phyloP scores from a whole-genome alignment of 2,329 filamentous ascomycete genomes.

The Ophiostoma piceae region DNA sequence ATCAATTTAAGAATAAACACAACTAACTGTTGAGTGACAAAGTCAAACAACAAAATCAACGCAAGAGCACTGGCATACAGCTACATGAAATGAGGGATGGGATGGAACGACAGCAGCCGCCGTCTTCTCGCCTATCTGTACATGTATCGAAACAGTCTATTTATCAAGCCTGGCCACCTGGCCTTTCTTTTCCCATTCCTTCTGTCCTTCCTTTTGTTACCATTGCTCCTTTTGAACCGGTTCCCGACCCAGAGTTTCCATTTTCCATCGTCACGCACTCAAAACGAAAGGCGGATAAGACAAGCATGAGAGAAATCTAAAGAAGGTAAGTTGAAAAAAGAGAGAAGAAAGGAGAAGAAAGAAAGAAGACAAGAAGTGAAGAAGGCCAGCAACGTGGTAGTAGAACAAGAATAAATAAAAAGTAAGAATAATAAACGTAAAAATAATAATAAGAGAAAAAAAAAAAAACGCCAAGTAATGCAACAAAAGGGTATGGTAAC shows the following conservation, averaged over 20 bases:
- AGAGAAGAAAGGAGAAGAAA: background rate
- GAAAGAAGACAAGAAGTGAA: background rate
- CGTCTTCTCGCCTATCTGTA: background rate
- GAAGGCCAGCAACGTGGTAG: background rate
- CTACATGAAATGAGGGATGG: background rate
- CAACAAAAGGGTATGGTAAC: slow-evolving; percentile 22
- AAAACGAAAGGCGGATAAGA: background rate
- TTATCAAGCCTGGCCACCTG: background rate
- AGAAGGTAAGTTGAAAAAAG: background rate
- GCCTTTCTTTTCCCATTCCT: background rate
- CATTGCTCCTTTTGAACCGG: background rate
- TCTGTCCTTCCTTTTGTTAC: background rate
- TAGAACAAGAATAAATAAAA: background rate
- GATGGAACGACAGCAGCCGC: background rate
- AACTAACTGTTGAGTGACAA: too few species aligned
- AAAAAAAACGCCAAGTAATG: slow-evolving; percentile 18
- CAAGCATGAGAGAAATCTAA: background rate
- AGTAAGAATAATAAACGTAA: background rate
- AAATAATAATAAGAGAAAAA: background rate
- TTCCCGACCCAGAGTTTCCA: background rate
- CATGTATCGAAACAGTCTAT: slow-evolving; percentile 7
- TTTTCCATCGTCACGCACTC: slow-evolving; percentile 1
- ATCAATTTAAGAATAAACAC: background rate
- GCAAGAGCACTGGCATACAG: background rate
- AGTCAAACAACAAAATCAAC: background rate